Conservation (phyloP, 345 rosid genomes). For the Lenwebbia sp. region DNA sequence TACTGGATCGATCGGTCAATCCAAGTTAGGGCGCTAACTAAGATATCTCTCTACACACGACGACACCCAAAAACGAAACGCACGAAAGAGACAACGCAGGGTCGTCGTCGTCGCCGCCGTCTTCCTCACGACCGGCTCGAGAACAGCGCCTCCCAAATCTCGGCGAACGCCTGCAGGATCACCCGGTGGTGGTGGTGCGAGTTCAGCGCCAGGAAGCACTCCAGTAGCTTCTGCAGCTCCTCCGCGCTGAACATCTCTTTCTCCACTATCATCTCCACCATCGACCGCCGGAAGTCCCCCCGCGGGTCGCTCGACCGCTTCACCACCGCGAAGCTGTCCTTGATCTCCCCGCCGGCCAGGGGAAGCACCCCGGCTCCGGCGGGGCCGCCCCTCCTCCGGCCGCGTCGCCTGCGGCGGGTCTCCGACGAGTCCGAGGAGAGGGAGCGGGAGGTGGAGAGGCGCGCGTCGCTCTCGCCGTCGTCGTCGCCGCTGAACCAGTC, state of each 20-base stretch:
- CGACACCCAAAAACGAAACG: background rate
- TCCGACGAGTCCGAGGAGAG: constrained; percentile 55
- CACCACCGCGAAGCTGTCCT: constrained; percentile 78
- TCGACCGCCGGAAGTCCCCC: constrained; percentile 60
- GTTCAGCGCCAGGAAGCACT: constrained; percentile 64
- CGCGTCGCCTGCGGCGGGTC: constrained; percentile 2
- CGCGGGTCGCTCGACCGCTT: constrained; percentile 64
- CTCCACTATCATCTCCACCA: constrained; percentile 86
- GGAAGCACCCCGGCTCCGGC: constrained; percentile 12
- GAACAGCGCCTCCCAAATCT: constrained; percentile 56
- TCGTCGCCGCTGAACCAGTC: constrained; percentile 59
- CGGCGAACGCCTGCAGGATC: constrained; percentile 55
- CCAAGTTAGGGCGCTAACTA: background rate
- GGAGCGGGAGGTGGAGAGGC: constrained; percentile 50
- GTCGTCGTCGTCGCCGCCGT: background rate
- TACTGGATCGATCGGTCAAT: background rate
- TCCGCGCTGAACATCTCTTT: constrained; percentile 47
- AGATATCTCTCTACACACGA: background rate
- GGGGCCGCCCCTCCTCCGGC: background rate
- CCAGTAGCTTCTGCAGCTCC: constrained; percentile 56
- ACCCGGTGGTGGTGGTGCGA: constrained; percentile 53
- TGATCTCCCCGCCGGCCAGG: constrained; percentile 21
- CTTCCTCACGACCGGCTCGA: constrained; percentile 16
- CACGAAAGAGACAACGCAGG: background rate
- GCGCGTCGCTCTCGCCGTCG: constrained; percentile 40